Percentiles rank a stretch among this genome's conserved stretches.
These are phyloP conservation scores for Psidium guajava DNA, from an alignment of 345 rosid species.

Conservation along the genomic window DNA sequence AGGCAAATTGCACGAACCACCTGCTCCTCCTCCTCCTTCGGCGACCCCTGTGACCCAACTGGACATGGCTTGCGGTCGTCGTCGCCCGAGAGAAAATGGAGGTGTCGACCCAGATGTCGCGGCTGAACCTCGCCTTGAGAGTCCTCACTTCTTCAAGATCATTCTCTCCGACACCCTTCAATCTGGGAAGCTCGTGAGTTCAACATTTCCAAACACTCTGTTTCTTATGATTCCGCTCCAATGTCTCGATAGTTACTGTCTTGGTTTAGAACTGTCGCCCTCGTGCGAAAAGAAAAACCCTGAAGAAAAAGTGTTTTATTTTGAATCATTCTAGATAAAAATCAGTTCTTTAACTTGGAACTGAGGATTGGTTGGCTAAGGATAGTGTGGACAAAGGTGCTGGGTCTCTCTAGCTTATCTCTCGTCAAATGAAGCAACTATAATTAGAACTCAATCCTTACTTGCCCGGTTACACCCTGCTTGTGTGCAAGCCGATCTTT, in stretches of 20 bases:
- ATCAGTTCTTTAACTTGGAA: not conserved
- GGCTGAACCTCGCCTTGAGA: no score
- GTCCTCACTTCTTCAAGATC: no score
- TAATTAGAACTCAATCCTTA: no score
- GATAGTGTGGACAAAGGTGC: not conserved
- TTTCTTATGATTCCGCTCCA: not conserved
- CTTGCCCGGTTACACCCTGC: not conserved
- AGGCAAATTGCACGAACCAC: no score
- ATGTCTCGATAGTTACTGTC: not conserved
- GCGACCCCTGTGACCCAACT: no score
- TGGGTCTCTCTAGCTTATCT: not conserved
- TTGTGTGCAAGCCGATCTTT: not conserved
- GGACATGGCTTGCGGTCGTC: no score
- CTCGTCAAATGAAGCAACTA: not conserved
- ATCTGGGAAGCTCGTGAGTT: no score
- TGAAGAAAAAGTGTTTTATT: not conserved
- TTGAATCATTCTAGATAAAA: not conserved
- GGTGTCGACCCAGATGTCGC: no score
- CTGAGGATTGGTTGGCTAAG: not conserved
- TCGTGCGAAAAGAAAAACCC: not conserved
- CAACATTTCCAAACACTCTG: not conserved
- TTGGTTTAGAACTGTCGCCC: not conserved
- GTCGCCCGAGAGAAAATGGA: no score
- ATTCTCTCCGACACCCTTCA: no score
- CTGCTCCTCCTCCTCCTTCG: no score